phyloP scores from a whole-genome alignment of 352 stramenopile species.

The Pythium sp. region DNA sequence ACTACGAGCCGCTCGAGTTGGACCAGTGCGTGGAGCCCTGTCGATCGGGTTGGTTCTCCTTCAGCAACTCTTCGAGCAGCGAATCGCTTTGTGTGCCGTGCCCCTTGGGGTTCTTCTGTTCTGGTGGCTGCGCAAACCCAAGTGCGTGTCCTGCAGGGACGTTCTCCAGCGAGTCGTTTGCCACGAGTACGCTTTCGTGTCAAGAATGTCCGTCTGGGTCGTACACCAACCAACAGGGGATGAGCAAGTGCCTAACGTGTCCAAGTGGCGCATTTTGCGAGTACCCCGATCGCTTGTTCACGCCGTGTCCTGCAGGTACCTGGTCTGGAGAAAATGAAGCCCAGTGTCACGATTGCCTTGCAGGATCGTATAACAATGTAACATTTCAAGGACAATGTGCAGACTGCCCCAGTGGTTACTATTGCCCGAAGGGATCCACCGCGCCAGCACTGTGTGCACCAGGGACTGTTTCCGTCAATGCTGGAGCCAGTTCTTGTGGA shows the following conservation, averaged over 20 bases:
- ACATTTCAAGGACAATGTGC: constrained; percentile 30
- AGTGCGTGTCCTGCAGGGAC: constrained; percentile 40
- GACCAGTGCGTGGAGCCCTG: constrained; percentile 47
- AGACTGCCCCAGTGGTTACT: constrained; percentile 45
- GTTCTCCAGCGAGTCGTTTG: constrained; percentile 31
- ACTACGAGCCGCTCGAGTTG: constrained; percentile 49
- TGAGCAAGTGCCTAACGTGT: constrained; percentile 34
- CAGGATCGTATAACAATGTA: constrained; percentile 35
- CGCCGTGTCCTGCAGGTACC: constrained; percentile 50
- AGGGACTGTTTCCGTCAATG: constrained; percentile 32
- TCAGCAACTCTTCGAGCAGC: constrained; percentile 32
- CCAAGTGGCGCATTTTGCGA: constrained; percentile 36
- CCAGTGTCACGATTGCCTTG: constrained; percentile 45
- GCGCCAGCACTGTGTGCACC: constrained; percentile 29
- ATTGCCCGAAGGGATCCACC: constrained; percentile 33
- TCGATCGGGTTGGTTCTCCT: constrained; percentile 48
- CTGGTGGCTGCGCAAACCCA: constrained; percentile 38
- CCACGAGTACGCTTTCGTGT: constrained; percentile 26
- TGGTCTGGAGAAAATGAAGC: constrained; percentile 36
- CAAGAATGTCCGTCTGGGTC: constrained; percentile 38
- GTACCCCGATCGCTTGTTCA: constrained; percentile 11
- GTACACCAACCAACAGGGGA: constrained; percentile 36
- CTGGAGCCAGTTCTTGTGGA: constrained; percentile 27
- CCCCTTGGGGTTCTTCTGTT: constrained; percentile 45
- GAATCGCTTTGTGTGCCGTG: constrained; percentile 40